These are phyloP conservation scores for Mortierella sp. DNA, from an alignment of 371 early-diverging fungal genomes.

Conservation along the genomic window DNA sequence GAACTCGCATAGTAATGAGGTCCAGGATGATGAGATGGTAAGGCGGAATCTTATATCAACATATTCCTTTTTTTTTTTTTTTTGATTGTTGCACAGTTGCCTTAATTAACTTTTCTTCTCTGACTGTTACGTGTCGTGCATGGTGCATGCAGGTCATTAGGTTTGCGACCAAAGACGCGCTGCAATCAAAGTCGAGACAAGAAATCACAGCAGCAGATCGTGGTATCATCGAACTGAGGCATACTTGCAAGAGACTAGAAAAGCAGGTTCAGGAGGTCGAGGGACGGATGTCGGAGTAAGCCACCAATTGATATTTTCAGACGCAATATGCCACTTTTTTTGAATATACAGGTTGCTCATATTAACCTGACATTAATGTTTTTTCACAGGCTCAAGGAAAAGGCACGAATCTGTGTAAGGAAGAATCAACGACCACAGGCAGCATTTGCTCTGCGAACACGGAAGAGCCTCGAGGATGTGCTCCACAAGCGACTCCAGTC, in stretches of 20 bases:
- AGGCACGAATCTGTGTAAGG: conserved; percentile 29
- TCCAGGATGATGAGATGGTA: conserved; percentile 45
- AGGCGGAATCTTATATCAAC: neutral
- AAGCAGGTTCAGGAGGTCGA: conserved; percentile 41
- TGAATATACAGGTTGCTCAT: neutral
- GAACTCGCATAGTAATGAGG: conserved; percentile 16
- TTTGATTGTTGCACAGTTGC: neutral
- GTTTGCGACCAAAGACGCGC: conserved; percentile 38
- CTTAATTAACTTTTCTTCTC: neutral
- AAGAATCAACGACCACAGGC: conserved; percentile 38
- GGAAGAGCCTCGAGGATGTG: conserved; percentile 41
- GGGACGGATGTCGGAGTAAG: conserved; percentile 38
- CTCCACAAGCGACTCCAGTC: conserved; percentile 41
- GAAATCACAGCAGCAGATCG: conserved; percentile 37
- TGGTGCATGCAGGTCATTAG: conserved; percentile 41
- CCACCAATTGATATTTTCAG: too few species aligned
- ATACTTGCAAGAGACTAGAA: conserved; percentile 34
- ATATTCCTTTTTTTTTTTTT: neutral
- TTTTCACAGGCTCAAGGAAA: conserved; percentile 27
- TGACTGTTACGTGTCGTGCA: too few species aligned
- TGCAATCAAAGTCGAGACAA: conserved; percentile 25
- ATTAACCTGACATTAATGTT: neutral
- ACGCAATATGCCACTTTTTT: too few species aligned
- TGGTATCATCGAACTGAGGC: conserved; percentile 42
- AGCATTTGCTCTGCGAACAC: conserved; percentile 21